Percentiles rank a stretch among this genome's conserved stretches.
phyloP scores from a whole-genome alignment of 805 yeast genomes.

The Pichia exigua region DNA sequence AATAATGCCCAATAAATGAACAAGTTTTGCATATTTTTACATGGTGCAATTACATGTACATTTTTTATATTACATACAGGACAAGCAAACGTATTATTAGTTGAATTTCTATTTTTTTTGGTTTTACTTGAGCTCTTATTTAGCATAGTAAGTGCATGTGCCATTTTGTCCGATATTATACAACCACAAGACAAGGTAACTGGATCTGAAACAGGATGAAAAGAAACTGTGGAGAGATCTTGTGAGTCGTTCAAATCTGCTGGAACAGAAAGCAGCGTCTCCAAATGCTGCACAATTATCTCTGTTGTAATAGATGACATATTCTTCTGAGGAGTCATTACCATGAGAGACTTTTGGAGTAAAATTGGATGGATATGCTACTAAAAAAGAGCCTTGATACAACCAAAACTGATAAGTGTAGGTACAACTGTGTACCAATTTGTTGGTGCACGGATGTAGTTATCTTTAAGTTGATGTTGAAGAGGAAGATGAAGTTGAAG shows the following conservation, averaged over 20 bases:
- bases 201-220: constrained; percentile 21
- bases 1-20: constrained; percentile 9
- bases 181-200: constrained; percentile 35
- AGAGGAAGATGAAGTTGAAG: neutral
- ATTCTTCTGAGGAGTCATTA: neutral
- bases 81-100: constrained; percentile 17
- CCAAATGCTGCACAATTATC: constrained; percentile 10
- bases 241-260: constrained; percentile 18
- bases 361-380: neutral
- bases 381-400: neutral
- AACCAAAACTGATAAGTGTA: neutral
- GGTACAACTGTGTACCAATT: neutral
- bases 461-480: neutral
- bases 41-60: constrained; percentile 24
- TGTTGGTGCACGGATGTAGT: neutral
- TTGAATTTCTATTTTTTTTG: neutral
- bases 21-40: constrained; percentile 28
- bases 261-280: constrained; percentile 16
- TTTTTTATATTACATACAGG: constrained; percentile 29
- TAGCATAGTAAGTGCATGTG: neutral
- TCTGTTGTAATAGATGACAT: neutral
- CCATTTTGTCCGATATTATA: constrained; percentile 29
- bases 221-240: constrained; percentile 16
- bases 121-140: neutral
- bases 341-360: too few relatives aligned